Evolutionary conservation across 139 green algal genomes (phyloP).

Genomic region (Picochlorum costavermella): DNA sequence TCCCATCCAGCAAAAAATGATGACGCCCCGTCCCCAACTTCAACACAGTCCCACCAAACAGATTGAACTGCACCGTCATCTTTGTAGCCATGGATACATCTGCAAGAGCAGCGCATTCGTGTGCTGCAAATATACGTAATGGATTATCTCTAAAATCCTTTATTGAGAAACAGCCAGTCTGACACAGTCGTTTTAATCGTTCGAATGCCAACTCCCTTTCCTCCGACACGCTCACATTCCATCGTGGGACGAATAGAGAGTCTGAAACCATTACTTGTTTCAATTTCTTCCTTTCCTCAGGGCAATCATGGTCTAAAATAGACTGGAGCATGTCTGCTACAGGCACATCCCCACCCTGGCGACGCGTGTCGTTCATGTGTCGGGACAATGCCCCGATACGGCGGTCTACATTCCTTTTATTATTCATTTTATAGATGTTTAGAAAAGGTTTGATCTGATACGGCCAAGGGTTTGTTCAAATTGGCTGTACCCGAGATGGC

Average conservation of each 20-base stretch:
- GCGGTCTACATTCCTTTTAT: no score
- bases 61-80: constrained; percentile 77
- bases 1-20: constrained; percentile 52
- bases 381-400: no score
- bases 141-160: constrained; percentile 67
- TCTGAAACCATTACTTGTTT: constrained; percentile 69
- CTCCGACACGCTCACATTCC: constrained; percentile 64
- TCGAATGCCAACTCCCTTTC: constrained; percentile 74
- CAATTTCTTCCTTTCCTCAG: constrained; percentile 44
- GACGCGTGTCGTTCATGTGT: no score
- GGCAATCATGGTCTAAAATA: constrained; percentile 80
- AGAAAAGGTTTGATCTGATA: no score
- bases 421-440: no score
- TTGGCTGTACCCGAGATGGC: no score
- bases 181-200: constrained; percentile 62
- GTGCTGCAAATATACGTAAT: constrained; percentile 78
- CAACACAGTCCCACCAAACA: constrained; percentile 82
- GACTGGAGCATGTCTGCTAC: constrained; percentile 31
- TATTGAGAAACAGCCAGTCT: constrained; percentile 64
- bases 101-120: constrained; percentile 65
- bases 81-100: constrained; percentile 82
- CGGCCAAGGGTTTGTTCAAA: no score
- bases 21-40: constrained; percentile 80
- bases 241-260: constrained; percentile 58
- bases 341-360: no score